phyloP scores from a whole-genome alignment of 345 rosid species.

The Zanthoxylum bungeanum region DNA sequence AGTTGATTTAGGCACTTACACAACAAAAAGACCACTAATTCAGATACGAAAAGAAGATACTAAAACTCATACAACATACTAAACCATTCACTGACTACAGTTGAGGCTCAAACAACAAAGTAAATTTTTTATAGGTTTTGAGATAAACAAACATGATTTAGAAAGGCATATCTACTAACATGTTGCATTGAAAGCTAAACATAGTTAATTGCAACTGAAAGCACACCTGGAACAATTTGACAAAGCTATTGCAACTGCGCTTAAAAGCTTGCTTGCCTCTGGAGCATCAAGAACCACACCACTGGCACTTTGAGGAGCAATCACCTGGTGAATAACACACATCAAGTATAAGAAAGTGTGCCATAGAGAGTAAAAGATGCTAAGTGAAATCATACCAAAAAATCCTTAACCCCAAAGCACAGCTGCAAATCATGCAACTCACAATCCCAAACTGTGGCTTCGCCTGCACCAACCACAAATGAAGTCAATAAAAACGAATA shows the following conservation, averaged over 20 bases:
- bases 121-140: neutral
- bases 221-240: slow-evolving; percentile 86
- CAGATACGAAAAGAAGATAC: slow-evolving; percentile 5
- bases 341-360: slow-evolving; percentile 1
- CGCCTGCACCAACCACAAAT: slow-evolving; percentile 49
- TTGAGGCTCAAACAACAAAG: neutral
- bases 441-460: slow-evolving; percentile 54
- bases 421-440: slow-evolving; percentile 83
- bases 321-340: slow-evolving; percentile 49
- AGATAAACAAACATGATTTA: neutral
- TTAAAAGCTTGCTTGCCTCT: slow-evolving; percentile 90
- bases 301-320: slow-evolving; percentile 96
- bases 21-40: neutral
- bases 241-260: slow-evolving; percentile 89
- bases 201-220: slow-evolving; percentile 19
- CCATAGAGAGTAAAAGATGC: slow-evolving; percentile 1
- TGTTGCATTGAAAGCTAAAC: slow-evolving; percentile 13
- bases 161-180: slow-evolving; percentile 3
- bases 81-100: neutral
- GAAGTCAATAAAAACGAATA: slow-evolving; percentile 24
- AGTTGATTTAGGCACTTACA: slow-evolving; percentile 5
- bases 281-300: slow-evolving; percentile 93
- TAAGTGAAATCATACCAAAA: slow-evolving; percentile 55
- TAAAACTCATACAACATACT: neutral
- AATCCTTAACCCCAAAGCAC: slow-evolving; percentile 90